These are phyloP conservation scores for Amaranthus cruentus DNA, from an alignment of 148 eudicot species.

Conservation along the genomic window DNA sequence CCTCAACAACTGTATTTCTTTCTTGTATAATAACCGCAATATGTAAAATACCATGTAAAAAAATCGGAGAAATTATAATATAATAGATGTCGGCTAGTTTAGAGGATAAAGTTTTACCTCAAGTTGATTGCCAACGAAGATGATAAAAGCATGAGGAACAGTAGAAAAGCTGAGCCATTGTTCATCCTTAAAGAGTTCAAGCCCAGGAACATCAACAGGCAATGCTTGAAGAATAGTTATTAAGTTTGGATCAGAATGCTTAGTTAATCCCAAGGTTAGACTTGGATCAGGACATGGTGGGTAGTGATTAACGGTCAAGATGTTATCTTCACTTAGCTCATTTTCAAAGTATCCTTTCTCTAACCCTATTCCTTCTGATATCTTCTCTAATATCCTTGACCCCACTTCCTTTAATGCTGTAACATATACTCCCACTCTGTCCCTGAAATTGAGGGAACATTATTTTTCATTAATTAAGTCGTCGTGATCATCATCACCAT, in stretches of 20 bases:
- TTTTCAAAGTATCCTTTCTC: conserved; percentile 20
- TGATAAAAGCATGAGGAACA: conserved; percentile 26
- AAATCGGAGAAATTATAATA: too few species aligned
- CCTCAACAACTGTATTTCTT: too few species aligned
- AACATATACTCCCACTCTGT: conserved; percentile 14
- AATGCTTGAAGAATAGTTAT: conserved; percentile 31
- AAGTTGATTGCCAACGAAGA: conserved; percentile 31
- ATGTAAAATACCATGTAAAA: too few species aligned
- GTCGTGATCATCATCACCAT: too few species aligned
- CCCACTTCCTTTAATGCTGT: conserved; percentile 13
- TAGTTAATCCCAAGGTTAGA: conserved; percentile 25
- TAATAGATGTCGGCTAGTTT: too few species aligned
- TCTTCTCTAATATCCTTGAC: conserved; percentile 17
- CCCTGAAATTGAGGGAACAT: background rate
- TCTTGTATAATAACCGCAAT: too few species aligned
- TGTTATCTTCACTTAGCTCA: conserved; percentile 10
- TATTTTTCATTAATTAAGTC: too few species aligned
- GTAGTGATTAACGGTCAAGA: conserved; percentile 26
- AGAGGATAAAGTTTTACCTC: conserved; percentile 16
- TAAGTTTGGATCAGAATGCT: conserved; percentile 32
- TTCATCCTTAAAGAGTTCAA: conserved; percentile 31
- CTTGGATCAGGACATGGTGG: conserved; percentile 29
- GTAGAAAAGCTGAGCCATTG: conserved; percentile 32
- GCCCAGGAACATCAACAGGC: conserved; percentile 23
- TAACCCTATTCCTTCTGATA: conserved; percentile 26